phyloP scores from a whole-genome alignment of 768 basidiomycete species.

The Tulasnella sp. region DNA sequence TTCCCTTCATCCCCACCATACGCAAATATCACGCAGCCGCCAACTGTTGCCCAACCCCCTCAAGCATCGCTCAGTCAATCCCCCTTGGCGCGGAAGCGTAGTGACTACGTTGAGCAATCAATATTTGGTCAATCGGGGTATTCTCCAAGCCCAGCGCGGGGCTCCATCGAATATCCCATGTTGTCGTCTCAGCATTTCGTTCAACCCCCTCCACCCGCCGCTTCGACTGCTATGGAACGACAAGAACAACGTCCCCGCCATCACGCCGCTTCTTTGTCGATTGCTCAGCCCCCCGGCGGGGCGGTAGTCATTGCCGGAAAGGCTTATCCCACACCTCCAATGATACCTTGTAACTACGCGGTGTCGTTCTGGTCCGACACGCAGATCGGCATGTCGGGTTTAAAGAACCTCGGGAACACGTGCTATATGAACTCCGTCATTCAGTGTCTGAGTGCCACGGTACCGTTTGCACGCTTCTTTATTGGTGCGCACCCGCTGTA shows the following conservation, averaged over 20 bases:
- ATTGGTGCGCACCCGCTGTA: slow-evolving; percentile 52
- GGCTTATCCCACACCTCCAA: slow-evolving; percentile 42
- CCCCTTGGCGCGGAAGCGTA: slow-evolving; percentile 63
- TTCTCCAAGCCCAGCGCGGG: slow-evolving; percentile 40
- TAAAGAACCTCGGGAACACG: slow-evolving; percentile 95
- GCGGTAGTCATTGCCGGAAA: slow-evolving; percentile 36
- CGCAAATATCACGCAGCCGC: slow-evolving; percentile 37
- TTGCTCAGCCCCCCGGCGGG: slow-evolving; percentile 36
- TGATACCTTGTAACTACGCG: slow-evolving; percentile 71
- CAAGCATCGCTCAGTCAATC: slow-evolving; percentile 81
- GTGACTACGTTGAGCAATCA: slow-evolving; percentile 76
- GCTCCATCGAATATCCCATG: slow-evolving; percentile 77
- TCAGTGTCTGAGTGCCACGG: slow-evolving; percentile 92
- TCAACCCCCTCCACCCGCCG: slow-evolving; percentile 76
- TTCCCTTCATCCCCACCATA: slow-evolving; percentile 27
- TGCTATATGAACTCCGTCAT: slow-evolving; percentile 99
- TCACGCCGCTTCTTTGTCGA: slow-evolving; percentile 23
- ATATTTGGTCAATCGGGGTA: slow-evolving; percentile 44
- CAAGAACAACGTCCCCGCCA: slow-evolving; percentile 59
- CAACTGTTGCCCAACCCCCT: slow-evolving; percentile 59
- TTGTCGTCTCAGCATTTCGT: slow-evolving; percentile 57
- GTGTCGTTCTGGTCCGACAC: slow-evolving; percentile 80
- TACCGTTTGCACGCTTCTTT: slow-evolving; percentile 91
- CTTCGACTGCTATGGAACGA: slow-evolving; percentile 62
- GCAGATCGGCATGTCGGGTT: slow-evolving; percentile 71